A percentile compares a stretch with the other conserved stretches of the same genome.
These are phyloP conservation scores for Solanum microdontum DNA, from an alignment of 257 asterid species.

Conservation along the genomic window DNA sequence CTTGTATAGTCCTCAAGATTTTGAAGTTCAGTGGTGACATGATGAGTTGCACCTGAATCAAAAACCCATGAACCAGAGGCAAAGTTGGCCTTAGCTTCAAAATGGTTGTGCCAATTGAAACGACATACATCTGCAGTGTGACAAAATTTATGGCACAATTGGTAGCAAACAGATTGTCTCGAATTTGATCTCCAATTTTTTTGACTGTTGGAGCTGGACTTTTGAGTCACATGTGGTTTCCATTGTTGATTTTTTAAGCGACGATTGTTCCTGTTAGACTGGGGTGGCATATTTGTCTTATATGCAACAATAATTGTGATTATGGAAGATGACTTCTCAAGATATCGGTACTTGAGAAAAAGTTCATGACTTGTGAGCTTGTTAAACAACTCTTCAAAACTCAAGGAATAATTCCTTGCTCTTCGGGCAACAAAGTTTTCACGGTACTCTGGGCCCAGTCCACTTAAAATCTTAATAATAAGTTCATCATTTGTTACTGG, in stretches of 20 bases:
- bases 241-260: neutral
- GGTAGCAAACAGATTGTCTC: neutral
- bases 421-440: too few relatives aligned
- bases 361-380: too few relatives aligned
- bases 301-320: neutral
- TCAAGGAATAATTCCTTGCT: too few relatives aligned
- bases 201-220: neutral
- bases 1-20: neutral
- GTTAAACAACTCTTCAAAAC: too few relatives aligned
- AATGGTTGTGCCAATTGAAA: neutral
- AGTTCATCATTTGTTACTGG: neutral
- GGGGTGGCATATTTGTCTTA: neutral
- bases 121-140: neutral
- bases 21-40: neutral
- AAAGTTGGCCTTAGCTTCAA: neutral
- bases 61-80: neutral
- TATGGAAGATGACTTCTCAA: neutral
- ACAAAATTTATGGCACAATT: too few relatives aligned
- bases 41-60: neutral
- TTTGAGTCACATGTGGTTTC: neutral
- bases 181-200: neutral
- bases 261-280: neutral
- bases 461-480: too few relatives aligned
- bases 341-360: neutral
- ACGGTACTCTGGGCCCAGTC: accelerated